Evolutionary conservation across 2,329 filamentous ascomycete species (phyloP), one percentile per base, ranked within the genome.

Genomic region (Colletotrichum abscissum): DNA sequence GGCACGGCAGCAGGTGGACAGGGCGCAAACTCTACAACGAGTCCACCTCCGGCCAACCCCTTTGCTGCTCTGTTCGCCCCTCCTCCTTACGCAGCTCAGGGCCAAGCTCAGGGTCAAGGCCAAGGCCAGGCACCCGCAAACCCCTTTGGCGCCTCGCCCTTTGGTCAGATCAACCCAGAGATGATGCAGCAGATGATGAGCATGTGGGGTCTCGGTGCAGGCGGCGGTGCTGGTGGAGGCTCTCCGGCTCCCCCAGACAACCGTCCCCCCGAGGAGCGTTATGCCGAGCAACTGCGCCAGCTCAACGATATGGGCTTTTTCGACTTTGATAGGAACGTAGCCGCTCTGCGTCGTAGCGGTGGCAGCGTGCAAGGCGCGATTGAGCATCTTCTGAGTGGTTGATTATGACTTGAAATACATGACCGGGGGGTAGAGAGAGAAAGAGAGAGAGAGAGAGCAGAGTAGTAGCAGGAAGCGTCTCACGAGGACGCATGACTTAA

Each of bases 301-400:
- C 86, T 99, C 75, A 99, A 99, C 82, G 97, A 98, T 76, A 99
- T 99, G 97, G 97, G 97, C 3, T 99, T 99, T 84, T 98, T 92
- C 81, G 95, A 99, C 80, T 99, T 98, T 80, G 96, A 99, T 65
- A 87, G 94, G 77, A 99, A 99, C 78, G 91, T 99, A 38, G 92
- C 93, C 69, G 97, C 97, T 5, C 85, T 99, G 79, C 89, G 96
- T 82, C 90, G 96, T 78, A 94, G 94, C 73, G 97, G 97, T 9
- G 97, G 97, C 12, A 98, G 94, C 81, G 97, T 98, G 54, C 95
- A 98, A 81, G 97, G 96, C 12, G 97, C 94, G 5, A 90, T 97
- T 66, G 94, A 97, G 84, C 91, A 94, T 79, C 84, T 97, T 69
- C 83, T 94, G 35, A 84, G 80, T 70, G 79, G 80, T 24, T 67